Evolutionary conservation across 352 stramenopile genomes (phyloP), one percentile per base, ranked within the genome.

Genomic region (Pythium phragmitis): DNA sequence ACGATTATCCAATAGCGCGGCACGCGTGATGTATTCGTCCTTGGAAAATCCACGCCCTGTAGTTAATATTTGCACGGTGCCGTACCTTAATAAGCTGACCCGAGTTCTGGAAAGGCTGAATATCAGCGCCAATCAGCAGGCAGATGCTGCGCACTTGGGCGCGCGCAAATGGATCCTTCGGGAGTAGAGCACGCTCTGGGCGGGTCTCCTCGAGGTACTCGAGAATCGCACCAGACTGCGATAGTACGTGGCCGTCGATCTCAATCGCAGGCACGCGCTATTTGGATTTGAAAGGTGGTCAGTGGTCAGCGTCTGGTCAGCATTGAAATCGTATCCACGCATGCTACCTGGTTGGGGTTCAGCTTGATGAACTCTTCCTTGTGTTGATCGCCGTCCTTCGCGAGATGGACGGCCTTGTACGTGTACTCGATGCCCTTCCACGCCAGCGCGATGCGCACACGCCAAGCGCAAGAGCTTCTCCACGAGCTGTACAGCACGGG

Each of bases 171-270:
- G 74, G 65, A 62, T 96, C 84, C 16, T 61, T 65, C 6, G 92
- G 92, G 53, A 98, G 70, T 49, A 98, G 63, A 30, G 77, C 69
- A 33, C 76, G 69, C 60, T 82, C 63, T 0, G 88, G 74, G 68
- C 89, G 92, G 26, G 79, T 88, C 57, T 92, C 80, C 46, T 98
- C 92, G 14, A 98, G 68, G 68, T 98, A 98, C 68, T 98, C 91
- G 63, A 98, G 79, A 58, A 98, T 98, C 9, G 92, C 89, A 36
- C 88, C 64, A 0, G 85, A 97, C 69, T 98, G 93, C 39, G 86
- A 80, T 7, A 94, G 70, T 21, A 75, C 63, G 23, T 77, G 72
- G 48, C 77, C 79, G 26, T 91, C 82, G 65, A 93, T 96, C 62
- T 93, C 73, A 19, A 98, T 72, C 39, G 82, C 69, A 9, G 95